Base-by-base conservation (phyloP, 2,329 filamentous ascomycete genomes). In the Colletotrichum orchidophilum region DNA sequence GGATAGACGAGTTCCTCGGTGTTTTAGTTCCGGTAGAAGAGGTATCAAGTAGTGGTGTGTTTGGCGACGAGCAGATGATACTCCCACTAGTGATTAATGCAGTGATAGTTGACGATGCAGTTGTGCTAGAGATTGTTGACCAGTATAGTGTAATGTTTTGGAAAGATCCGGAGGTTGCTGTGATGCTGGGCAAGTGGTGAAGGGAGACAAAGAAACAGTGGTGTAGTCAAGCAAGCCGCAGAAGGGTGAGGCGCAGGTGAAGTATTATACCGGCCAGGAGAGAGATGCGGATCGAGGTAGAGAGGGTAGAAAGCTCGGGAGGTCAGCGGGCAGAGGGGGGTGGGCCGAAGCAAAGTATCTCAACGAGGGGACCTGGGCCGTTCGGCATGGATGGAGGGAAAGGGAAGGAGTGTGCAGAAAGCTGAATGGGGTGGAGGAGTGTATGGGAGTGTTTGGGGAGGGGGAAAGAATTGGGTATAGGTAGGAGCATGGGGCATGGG, bases 291-390 rank as follows among this genome's bases (percentile, higher is more conserved):
- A 46, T 46, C 39, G 18, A 46, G 39, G 39, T 18, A 46, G 39
- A 46, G 39, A 46, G 39, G 52, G 52, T 31, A 58, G 42, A 55
- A 71, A 69, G 64, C 64, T 71, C 58, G 53, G 69, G 29, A 71
- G 69, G 69, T 71, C 69, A 71, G 64, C 58, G 53, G 68, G 58
- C 62, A 57, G 42, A 42, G 53, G 49, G 66, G 66, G 63, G 65
- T 69, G 64, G 69, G 54, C 54, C n/a, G 64, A 69, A 69, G 65
- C 64, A 53, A 71, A 54, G 59, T 69, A 50, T 59, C 66, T 33
- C 26, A 57, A 35, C 27, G 42, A 69, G 42, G 26, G 46, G 24
- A 39, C 46, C 24, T 63, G 58, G 53, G 64, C 42, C 52, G 52
- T 53, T 42, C 53, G 64, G 64, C 33, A 68, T 54, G 52, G 64